A percentile compares a stretch with the other conserved stretches of the same genome.
Conservation (phyloP, 179 eudicot genomes). For the Sideroxylon spinosum region DNA sequence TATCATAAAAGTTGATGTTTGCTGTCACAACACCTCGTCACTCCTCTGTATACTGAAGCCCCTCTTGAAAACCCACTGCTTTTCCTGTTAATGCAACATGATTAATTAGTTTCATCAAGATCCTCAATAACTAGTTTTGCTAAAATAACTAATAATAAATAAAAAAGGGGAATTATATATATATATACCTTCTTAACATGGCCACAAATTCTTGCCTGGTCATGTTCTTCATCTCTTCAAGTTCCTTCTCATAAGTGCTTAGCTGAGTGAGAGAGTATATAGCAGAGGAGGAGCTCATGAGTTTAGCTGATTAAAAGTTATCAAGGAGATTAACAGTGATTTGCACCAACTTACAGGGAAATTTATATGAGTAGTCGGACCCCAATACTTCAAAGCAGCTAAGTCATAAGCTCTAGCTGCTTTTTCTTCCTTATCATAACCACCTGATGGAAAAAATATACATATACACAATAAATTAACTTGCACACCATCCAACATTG, state of each 20-base stretch:
- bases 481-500: slow-evolving; percentile 5
- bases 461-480: not conserved
- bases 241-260: slow-evolving; percentile 58
- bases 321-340: not conserved
- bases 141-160: not conserved
- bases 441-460: slow-evolving; percentile 25
- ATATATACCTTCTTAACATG: slow-evolving; percentile 57
- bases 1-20: slow-evolving; percentile 2
- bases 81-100: slow-evolving; percentile 38
- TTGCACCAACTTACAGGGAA: slow-evolving; percentile 8
- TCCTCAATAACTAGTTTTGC: too few species aligned
- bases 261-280: slow-evolving; percentile 27
- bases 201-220: slow-evolving; percentile 76
- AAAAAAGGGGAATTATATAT: not conserved
- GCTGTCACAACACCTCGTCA: slow-evolving; percentile 47
- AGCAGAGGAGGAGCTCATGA: too few species aligned
- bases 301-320: not conserved
- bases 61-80: slow-evolving; percentile 91
- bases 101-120: not conserved
- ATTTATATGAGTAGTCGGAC: slow-evolving; percentile 12
- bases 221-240: slow-evolving; percentile 77
- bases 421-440: slow-evolving; percentile 10
- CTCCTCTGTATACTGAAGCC: slow-evolving; percentile 86
- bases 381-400: slow-evolving; percentile 20
- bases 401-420: slow-evolving; percentile 19